A percentile compares a stretch with the other conserved stretches of the same genome.
phyloP scores from a whole-genome alignment of 2,329 filamentous ascomycete genomes.

The Neofusicoccum umdonicola region DNA sequence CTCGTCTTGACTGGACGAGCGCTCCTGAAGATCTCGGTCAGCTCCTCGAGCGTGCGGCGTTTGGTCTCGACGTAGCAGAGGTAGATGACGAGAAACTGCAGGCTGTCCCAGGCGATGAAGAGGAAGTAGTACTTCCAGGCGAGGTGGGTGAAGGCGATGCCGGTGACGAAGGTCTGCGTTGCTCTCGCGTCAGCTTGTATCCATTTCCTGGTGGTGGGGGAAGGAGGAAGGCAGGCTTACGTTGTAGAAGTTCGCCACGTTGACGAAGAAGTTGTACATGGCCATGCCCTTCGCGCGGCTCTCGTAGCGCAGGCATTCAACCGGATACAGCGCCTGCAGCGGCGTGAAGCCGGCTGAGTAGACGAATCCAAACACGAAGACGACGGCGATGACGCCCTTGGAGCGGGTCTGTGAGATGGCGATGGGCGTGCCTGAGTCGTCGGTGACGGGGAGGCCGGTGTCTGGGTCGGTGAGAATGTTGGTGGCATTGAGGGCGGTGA shows the following conservation, averaged over 20 bases:
- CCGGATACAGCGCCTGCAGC: conserved; percentile 48
- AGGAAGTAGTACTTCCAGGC: conserved; percentile 43
- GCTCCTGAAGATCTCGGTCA: conserved; percentile 43
- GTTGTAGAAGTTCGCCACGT: conserved; percentile 46
- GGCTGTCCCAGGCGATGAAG: conserved; percentile 42
- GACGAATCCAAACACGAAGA: conserved; percentile 35
- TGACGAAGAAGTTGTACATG: conserved; percentile 48
- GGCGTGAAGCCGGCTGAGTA: conserved; percentile 38
- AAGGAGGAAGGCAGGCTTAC: not conserved
- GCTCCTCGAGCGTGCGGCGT: conserved; percentile 45
- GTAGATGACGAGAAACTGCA: conserved; percentile 40
- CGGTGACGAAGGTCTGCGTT: conserved; percentile 41
- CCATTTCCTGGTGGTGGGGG: no score
- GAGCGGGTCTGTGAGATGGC: not conserved
- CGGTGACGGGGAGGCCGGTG: not conserved
- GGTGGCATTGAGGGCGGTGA: conserved; percentile 43
- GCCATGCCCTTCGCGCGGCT: conserved; percentile 50
- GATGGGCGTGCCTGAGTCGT: not conserved
- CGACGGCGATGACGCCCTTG: conserved; percentile 17
- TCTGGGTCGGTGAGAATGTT: conserved; percentile 25
- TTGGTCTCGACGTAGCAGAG: conserved; percentile 39
- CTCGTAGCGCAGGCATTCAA: conserved; percentile 50
- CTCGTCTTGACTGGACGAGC: conserved; percentile 39
- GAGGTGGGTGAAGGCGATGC: conserved; percentile 37
- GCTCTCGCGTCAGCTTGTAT: not conserved